phyloP scores from a whole-genome alignment of 352 stramenopile genomes.

The Phytophthora tentaculata region DNA sequence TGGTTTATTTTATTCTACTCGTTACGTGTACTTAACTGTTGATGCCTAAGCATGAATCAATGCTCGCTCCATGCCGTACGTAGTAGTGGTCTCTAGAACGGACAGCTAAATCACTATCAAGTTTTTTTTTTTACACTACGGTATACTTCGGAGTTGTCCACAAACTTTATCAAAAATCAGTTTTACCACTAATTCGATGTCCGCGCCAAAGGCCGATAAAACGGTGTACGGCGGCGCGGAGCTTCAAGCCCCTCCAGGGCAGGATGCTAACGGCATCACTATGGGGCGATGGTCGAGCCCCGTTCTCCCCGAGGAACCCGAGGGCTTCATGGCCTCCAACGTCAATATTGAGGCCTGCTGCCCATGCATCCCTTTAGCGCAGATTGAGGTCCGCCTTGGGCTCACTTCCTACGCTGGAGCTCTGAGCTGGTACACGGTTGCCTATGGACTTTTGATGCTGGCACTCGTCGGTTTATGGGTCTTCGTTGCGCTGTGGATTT shows the following conservation, averaged over 20 bases:
- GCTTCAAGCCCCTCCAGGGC: constrained; percentile 8
- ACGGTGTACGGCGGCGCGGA: constrained; percentile 18
- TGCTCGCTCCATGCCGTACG: no score
- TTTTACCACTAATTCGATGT: constrained; percentile 2
- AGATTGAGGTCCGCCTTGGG: constrained; percentile 39
- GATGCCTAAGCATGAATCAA: no score
- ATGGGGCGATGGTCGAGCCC: constrained; percentile 39
- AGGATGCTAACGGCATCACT: constrained; percentile 37
- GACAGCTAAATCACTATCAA: no score
- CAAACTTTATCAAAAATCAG: no score
- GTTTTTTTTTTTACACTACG: no score
- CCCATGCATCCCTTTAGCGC: constrained; percentile 38
- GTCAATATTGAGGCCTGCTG: constrained; percentile 39
- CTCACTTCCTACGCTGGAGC: constrained; percentile 30
- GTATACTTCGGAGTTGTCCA: no score
- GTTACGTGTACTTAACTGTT: no score
- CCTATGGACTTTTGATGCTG: constrained; percentile 21
- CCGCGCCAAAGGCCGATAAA: constrained; percentile 27
- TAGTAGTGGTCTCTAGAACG: no score
- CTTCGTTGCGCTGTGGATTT: constrained; percentile 32
- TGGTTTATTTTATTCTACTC: no score
- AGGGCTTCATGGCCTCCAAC: constrained; percentile 29
- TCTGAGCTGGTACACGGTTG: constrained; percentile 27
- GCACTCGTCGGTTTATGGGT: constrained; percentile 19
- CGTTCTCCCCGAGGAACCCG: constrained; percentile 30